Percentiles rank a stretch among this genome's conserved stretches.
These are phyloP conservation scores for Arxiozyma telluris DNA, from an alignment of 1,139 yeast species.

Conservation along the genomic window DNA sequence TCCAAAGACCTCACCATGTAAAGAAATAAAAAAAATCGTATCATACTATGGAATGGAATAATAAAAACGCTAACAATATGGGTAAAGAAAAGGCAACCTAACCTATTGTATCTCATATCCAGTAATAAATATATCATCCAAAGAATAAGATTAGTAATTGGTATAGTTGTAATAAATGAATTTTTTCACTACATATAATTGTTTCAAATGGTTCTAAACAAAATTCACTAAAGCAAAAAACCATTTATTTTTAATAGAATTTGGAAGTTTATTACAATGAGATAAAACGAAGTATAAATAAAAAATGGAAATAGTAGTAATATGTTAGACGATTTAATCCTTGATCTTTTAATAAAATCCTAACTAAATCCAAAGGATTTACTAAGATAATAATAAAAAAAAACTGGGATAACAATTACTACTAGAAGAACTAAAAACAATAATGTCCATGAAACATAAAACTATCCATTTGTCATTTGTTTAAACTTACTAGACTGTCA, in stretches of 20 bases:
- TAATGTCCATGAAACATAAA: background rate
- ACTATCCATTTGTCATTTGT: slow-evolving; percentile 1
- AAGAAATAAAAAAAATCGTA: background rate
- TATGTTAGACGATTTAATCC: too few relatives aligned
- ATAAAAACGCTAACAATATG: background rate
- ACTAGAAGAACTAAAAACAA: background rate
- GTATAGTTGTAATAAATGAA: background rate
- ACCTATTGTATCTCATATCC: background rate
- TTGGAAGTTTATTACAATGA: background rate
- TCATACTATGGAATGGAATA: background rate
- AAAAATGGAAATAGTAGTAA: background rate
- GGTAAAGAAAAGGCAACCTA: background rate
- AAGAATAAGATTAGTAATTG: background rate
- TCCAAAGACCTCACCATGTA: too few relatives aligned
- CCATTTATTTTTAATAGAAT: slow-evolving; percentile 1
- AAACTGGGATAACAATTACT: background rate
- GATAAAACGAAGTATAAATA: background rate
- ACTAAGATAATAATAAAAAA: background rate
- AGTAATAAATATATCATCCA: background rate
- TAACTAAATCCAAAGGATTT: background rate
- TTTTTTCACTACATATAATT: background rate
- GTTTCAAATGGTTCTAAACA: slow-evolving; percentile 1
- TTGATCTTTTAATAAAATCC: background rate
- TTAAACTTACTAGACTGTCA: background rate
- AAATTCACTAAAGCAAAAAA: slow-evolving; percentile 1